These are phyloP conservation scores for Termitomyces sp. DNA, from an alignment of 768 basidiomycete species.

Conservation along the genomic window DNA sequence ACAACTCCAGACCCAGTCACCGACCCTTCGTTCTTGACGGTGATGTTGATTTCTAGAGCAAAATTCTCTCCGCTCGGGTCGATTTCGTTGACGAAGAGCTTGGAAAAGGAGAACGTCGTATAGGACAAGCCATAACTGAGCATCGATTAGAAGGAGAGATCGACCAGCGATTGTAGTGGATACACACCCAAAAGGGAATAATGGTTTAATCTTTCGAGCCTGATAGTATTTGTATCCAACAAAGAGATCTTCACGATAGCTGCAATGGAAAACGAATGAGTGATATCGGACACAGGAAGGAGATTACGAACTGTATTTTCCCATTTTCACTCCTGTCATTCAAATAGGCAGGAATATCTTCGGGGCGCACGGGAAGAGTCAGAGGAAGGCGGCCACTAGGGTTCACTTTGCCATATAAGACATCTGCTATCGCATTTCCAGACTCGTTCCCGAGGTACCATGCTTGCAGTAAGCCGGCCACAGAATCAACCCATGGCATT, in stretches of 20 bases:
- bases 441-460: constrained; percentile 66
- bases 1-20: constrained; percentile 55
- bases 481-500: constrained; percentile 67
- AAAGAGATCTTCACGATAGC: constrained; percentile 57
- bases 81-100: constrained; percentile 33
- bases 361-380: constrained; percentile 51
- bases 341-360: constrained; percentile 59
- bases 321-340: constrained; percentile 58
- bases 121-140: constrained; percentile 69
- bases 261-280: constrained; percentile 10
- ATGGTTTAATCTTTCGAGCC: constrained; percentile 42
- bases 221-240: constrained; percentile 72
- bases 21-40: constrained; percentile 51
- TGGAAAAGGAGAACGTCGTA: constrained; percentile 56
- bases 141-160: not conserved
- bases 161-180: not conserved
- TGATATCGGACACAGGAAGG: not conserved
- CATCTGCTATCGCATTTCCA: constrained; percentile 61
- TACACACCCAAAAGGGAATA: constrained; percentile 63
- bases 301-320: constrained; percentile 32
- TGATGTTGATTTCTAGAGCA: constrained; percentile 35
- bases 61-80: constrained; percentile 22
- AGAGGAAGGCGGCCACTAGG: constrained; percentile 56
- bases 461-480: constrained; percentile 51
- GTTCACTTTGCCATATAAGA: constrained; percentile 59